Evolutionary conservation across 768 basidiomycete genomes (phyloP).

Genomic region (Gyrodon lividus): DNA sequence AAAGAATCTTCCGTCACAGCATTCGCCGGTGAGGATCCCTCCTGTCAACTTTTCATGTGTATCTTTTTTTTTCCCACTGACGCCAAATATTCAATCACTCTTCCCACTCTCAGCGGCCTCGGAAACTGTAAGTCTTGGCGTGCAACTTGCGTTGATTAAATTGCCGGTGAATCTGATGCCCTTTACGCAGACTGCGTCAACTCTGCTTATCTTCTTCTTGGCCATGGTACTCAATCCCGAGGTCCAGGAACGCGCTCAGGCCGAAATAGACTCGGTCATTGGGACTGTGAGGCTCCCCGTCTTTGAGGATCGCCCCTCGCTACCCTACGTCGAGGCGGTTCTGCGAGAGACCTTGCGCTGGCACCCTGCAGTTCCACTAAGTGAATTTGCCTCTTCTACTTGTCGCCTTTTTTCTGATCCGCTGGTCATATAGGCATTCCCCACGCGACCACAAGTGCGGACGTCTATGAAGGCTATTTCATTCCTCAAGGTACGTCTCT

Average conservation of each 20-base stretch:
- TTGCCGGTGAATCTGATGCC: neutral
- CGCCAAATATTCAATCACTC: neutral
- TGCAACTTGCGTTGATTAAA: neutral
- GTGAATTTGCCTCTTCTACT: conserved; percentile 14
- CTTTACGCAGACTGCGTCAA: conserved; percentile 30
- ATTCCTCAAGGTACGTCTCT: conserved; percentile 50
- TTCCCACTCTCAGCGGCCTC: conserved; percentile 21
- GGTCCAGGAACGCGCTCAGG: conserved; percentile 38
- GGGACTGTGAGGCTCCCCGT: conserved; percentile 31
- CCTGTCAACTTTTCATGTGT: neutral
- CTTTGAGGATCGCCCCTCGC: conserved; percentile 29
- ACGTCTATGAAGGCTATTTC: conserved; percentile 46
- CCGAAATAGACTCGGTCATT: conserved; percentile 35
- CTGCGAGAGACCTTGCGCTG: conserved; percentile 36
- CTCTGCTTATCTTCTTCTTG: conserved; percentile 30
- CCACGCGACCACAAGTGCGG: conserved; percentile 37
- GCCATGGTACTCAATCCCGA: conserved; percentile 39
- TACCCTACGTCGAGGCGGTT: conserved; percentile 29
- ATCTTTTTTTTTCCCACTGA: neutral
- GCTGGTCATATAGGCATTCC: conserved; percentile 25
- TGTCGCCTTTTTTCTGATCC: neutral
- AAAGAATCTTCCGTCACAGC: conserved; percentile 31
- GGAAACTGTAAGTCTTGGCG: conserved; percentile 23
- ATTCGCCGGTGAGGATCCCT: conserved; percentile 24
- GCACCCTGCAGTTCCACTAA: conserved; percentile 35